phyloP scores from a whole-genome alignment of 2,329 filamentous ascomycete genomes.

The Colletotrichum melonis region DNA sequence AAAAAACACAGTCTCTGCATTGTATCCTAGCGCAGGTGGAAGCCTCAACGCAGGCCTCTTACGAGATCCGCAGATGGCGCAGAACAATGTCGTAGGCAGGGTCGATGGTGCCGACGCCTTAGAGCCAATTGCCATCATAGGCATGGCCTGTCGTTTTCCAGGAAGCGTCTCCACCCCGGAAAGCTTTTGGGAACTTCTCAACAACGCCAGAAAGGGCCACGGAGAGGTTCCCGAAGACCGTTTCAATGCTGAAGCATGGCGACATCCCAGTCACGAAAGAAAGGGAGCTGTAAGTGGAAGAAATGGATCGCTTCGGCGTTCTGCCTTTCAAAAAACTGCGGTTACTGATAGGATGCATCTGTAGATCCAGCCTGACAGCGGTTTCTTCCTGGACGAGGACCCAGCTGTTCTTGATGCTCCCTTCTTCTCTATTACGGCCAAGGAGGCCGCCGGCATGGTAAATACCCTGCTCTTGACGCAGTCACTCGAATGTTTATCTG shows the following conservation, averaged over 20 bases:
- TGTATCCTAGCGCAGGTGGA: too few species aligned
- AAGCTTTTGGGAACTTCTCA: constrained; percentile 6
- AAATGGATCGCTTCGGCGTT: neutral
- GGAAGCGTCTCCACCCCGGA: neutral
- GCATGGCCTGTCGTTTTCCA: constrained; percentile 15
- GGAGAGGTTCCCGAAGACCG: neutral
- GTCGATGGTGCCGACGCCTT: too few species aligned
- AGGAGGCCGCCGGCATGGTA: constrained; percentile 11
- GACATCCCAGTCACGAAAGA: constrained; percentile 1
- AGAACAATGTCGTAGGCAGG: too few species aligned
- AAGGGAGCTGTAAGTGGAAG: too few species aligned
- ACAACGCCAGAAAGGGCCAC: neutral
- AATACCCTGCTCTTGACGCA: too few species aligned
- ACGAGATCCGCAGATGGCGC: too few species aligned
- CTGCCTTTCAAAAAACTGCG: neutral
- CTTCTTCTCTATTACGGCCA: constrained; percentile 12
- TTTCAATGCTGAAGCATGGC: constrained; percentile 10
- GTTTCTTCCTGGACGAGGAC: neutral
- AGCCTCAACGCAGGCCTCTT: too few species aligned
- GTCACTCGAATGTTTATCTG: too few species aligned
- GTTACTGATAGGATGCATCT: neutral
- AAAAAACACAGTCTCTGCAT: too few species aligned
- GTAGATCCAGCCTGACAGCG: neutral
- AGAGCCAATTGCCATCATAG: constrained; percentile 1
- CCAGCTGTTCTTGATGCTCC: neutral